Evolutionary conservation across 108 stramenopile species (phyloP).

Genomic region (Nitzschia sp.): DNA sequence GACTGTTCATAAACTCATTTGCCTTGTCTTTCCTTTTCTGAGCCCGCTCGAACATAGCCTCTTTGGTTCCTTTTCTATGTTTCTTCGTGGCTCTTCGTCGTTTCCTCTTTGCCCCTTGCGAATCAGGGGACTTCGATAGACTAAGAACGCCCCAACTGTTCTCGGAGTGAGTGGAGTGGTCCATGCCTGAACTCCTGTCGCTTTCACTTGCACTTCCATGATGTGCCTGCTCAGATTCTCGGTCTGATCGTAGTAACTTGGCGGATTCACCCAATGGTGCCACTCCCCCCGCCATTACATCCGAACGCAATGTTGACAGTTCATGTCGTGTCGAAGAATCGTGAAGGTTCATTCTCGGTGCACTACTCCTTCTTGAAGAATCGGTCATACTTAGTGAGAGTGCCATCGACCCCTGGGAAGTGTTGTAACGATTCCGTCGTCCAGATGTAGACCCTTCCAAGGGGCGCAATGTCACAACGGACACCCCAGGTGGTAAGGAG

Average conservation of each 20-base stretch:
- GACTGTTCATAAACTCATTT: conserved; percentile 20
- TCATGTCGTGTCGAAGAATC: not conserved
- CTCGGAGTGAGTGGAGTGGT: conserved; percentile 5
- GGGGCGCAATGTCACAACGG: conserved; percentile 10
- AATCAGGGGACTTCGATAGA: conserved; percentile 12
- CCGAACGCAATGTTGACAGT: not conserved
- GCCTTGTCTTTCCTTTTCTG: conserved; percentile 7
- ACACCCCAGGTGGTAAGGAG: conserved; percentile 20
- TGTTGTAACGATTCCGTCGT: not conserved
- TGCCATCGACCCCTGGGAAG: conserved; percentile 12
- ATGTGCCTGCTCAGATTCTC: not conserved
- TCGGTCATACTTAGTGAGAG: conserved; percentile 5
- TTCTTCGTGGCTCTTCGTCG: conserved; percentile 12
- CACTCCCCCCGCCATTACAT: not conserved
- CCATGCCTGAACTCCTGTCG: not conserved
- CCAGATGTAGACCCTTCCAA: conserved; percentile 2
- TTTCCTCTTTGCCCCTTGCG: not conserved
- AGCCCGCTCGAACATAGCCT: conserved; percentile 18
- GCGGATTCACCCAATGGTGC: not conserved
- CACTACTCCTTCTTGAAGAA: conserved; percentile 9
- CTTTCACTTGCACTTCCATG: not conserved
- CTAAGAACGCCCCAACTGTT: conserved; percentile 19
- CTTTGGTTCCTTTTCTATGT: conserved; percentile 13
- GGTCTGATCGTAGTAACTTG: not conserved
- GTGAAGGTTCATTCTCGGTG: not conserved